Evolutionary conservation across 2,329 filamentous ascomycete species (phyloP).

Genomic region (Aspergillus unguis): DNA sequence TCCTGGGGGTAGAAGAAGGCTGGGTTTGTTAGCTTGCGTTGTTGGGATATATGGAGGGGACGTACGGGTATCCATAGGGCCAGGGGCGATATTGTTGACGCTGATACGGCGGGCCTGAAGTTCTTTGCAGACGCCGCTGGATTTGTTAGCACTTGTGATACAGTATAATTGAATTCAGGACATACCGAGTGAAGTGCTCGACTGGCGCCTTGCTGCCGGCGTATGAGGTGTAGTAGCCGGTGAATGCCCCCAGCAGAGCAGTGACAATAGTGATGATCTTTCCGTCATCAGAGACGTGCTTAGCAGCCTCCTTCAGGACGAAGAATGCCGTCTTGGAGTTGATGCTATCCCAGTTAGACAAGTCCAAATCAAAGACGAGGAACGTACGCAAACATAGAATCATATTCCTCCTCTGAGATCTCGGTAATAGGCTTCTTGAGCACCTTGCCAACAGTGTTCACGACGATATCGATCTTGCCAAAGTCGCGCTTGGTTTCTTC

Average conservation of each 20-base stretch:
- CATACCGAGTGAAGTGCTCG: constrained; percentile 56
- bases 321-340: constrained; percentile 49
- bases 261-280: constrained; percentile 50
- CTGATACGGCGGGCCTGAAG: constrained; percentile 50
- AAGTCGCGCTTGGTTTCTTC: constrained; percentile 40
- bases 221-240: constrained; percentile 46
- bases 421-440: constrained; percentile 47
- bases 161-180: constrained; percentile 1
- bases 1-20: constrained; percentile 49
- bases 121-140: constrained; percentile 52
- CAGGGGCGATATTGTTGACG: constrained; percentile 53
- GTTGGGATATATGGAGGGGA: constrained; percentile 1
- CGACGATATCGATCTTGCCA: constrained; percentile 48
- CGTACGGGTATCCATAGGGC: constrained; percentile 53
- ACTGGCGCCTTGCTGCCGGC: constrained; percentile 57
- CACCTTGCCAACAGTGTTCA: constrained; percentile 52
- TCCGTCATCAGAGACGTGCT: constrained; percentile 44
- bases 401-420: constrained; percentile 47
- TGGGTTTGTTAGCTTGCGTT: constrained; percentile 14
- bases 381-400: constrained; percentile 47
- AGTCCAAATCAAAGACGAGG: neutral
- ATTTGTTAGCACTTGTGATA: neutral
- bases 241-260: constrained; percentile 47
- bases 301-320: constrained; percentile 44
- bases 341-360: constrained; percentile 28